A percentile compares a stretch with the other conserved stretches of the same genome.
Conservation (phyloP, 2,329 filamentous ascomycete genomes). For the Leptographium galeiforme region DNA sequence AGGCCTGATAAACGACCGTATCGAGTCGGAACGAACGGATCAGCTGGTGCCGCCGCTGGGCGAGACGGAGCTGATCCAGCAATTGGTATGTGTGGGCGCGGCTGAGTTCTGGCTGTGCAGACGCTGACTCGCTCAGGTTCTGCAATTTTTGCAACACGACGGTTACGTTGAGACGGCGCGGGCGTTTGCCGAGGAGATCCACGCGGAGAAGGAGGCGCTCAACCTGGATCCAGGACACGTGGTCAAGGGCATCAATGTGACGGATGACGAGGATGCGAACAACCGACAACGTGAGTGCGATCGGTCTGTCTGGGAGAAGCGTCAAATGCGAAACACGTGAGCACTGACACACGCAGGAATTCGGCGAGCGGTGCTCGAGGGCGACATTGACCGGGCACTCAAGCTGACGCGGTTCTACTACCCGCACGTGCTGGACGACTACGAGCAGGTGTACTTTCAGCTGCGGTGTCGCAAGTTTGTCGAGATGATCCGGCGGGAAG, state of each 20-base stretch:
- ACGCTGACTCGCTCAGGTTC: constrained; percentile 25
- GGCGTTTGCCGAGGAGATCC: constrained; percentile 74
- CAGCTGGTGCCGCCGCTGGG: constrained; percentile 48
- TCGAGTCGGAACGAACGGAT: constrained; percentile 41
- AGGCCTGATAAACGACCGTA: constrained; percentile 43
- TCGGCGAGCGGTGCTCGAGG: constrained; percentile 72
- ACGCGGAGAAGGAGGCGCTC: constrained; percentile 57
- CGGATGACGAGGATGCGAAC: constrained; percentile 74
- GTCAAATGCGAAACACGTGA: not conserved
- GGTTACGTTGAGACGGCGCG: constrained; percentile 88
- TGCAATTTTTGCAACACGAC: constrained; percentile 87
- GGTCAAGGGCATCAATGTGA: constrained; percentile 50
- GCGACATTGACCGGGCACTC: constrained; percentile 84
- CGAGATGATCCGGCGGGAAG: constrained; percentile 74
- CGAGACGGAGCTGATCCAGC: constrained; percentile 70
- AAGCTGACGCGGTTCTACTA: constrained; percentile 69
- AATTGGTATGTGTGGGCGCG: constrained; percentile 38
- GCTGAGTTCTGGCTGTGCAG: not conserved
- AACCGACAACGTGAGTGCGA: constrained; percentile 62
- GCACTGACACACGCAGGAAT: constrained; percentile 46
- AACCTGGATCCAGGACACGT: constrained; percentile 39
- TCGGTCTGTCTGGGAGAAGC: not conserved
- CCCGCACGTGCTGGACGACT: constrained; percentile 62
- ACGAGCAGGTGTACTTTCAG: constrained; percentile 77
- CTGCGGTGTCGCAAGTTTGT: constrained; percentile 85